Evolutionary conservation across 2,329 filamentous ascomycete species (phyloP), one percentile per base, ranked within the genome.

Genomic region (Karstenula rhodostoma): DNA sequence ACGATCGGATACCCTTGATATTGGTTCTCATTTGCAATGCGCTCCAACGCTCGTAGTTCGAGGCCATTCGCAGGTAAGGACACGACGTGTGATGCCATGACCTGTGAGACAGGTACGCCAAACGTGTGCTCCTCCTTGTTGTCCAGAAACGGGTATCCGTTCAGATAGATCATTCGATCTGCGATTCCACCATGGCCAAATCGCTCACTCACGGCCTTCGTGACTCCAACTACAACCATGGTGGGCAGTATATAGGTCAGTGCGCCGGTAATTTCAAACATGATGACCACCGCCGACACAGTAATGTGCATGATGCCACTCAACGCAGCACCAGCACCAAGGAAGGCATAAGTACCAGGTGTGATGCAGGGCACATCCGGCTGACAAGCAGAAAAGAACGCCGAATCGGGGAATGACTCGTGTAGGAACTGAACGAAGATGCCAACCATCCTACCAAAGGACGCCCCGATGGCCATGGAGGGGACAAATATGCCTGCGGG

Each of bases 241-340:
- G 94, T 98, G 0, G 95, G 95, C 29, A 99, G 82, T 66, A 99
- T 98, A 74, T 99, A 99, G 1, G 94, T 97, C 61, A 98, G 82
- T 7, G 95, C 95, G n/a, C 95, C 95, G 0, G 95, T 99, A 51
- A 99, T 85, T 79, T 99, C 95, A 73, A 98, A 98, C 95, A 99
- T 98, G 78, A 99, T 99, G 72, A 99, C 95, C 2, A 97, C 94
- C 10, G 99, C 93, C 0, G 94, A 96, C 17, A 99, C 89, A 0
- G 94, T 97, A 64, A 99, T 91, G 78, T 98, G 95, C 94, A 98
- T 99, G 73, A 98, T 97, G 10, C 95, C 95, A 76, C 91, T 94
- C 25, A 99, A 83, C 0, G 95, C 92, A 1, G 95, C 94, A 0
- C 89, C 95, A 5, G 95, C 95, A 44, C 95, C 95, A 0, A 99